Base-by-base conservation (phyloP, 169 alveolate genomes). In the Plasmodium adleri region DNA sequence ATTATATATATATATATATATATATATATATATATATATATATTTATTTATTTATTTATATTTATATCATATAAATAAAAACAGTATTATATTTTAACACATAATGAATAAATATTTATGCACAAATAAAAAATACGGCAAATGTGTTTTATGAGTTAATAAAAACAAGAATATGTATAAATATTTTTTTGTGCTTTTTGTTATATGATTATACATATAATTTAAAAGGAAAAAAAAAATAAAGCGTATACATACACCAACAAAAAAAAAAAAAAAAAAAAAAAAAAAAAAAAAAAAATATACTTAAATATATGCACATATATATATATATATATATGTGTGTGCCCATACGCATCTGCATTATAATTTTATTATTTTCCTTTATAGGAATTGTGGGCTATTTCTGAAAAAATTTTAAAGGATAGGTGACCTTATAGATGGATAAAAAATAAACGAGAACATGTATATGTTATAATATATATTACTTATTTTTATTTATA, bases 361-460 rank as follows among this genome's bases (percentile, higher is more conserved):
- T 20, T 20, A n/a, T 9, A n/a, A 17, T 9, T 28, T 49, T 70
- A 9, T 8, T 72, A 28, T 15, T 72, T 56, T 50, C 54, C 45
- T 47, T 9, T n/a, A 20, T 45, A 78, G 89, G 89, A 66, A 64
- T 28, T 78, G 62, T 78, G 89, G 89, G 26, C 32, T 12, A 20
- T 78, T 59, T 78, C 89, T 22, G 89, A 78, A 32, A 28, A 78
- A 78, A 52, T 78, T 22, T 26, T 78, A 54, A 22, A 45, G 52
- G 26, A 70, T 12, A 45, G n/a, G 28, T 17, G 50, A 70, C 22
- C 49, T 22, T 49, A 20, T 12, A 75, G n/a, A 75, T 10, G 62
- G 45, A 15, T 62, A 47, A 74, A 2, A 52, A 45, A 13, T 17
- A 50, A 72, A 22, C 12, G 13, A 32, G 45, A 5, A 32, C 6